Conservation (phyloP, 805 yeast genomes). For the Saturnispora sanitii region DNA sequence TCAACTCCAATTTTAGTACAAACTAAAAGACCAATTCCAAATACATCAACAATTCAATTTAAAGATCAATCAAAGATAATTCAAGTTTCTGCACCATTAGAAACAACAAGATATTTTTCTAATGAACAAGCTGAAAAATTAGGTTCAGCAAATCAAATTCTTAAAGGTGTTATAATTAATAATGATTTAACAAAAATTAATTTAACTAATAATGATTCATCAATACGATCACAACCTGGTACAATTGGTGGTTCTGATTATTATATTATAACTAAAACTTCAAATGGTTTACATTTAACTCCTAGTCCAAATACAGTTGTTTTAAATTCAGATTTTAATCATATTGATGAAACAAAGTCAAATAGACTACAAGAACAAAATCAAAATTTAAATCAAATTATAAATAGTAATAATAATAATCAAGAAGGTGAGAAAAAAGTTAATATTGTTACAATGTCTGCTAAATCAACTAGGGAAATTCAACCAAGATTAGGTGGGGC, state of each 20-base stretch:
- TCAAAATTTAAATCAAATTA: conserved; percentile 34
- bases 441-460: conserved; percentile 70
- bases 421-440: conserved; percentile 32
- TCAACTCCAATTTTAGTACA: conserved; percentile 37
- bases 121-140: conserved; percentile 48
- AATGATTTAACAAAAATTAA: too few relatives aligned
- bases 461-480: conserved; percentile 49
- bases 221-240: conserved; percentile 15
- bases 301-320: conserved; percentile 66
- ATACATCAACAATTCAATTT: conserved; percentile 27
- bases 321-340: conserved; percentile 70
- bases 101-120: conserved; percentile 60
- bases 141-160: conserved; percentile 46
- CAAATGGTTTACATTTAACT: conserved; percentile 43
- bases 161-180: conserved; percentile 58
- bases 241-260: conserved; percentile 22
- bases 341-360: conserved; percentile 47
- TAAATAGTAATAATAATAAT: conserved; percentile 10
- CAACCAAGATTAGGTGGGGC: conserved; percentile 63
- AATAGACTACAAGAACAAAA: conserved; percentile 15
- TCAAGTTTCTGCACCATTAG: conserved; percentile 70
- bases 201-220: neutral
- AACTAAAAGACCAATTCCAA: conserved; percentile 42
- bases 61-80: conserved; percentile 56
- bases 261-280: conserved; percentile 28